Evolutionary conservation across 2,329 filamentous ascomycete genomes (phyloP), one percentile per base, ranked within the genome.

Genomic region (Colletotrichum lupini): DNA sequence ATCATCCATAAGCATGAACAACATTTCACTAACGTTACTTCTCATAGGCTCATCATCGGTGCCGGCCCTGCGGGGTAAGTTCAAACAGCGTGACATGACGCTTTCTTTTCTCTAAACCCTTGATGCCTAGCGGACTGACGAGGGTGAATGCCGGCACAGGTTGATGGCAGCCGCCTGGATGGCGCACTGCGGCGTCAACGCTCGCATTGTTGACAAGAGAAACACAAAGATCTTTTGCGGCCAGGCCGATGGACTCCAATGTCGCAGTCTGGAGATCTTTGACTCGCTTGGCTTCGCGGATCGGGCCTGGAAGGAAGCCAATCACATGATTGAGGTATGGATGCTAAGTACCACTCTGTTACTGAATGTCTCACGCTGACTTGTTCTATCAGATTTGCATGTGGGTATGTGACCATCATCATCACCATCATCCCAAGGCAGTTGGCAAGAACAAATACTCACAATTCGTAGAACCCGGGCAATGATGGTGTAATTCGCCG

Each of bases 251-350:
- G 84, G 86, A 9, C 80, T 83, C 9, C 90, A 93, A 81, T 89
- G 88, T 75, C 89, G 92, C 1, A 93, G 91, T 0, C 84, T 94
- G 2, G 91, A 95, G 80, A 93, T 94, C n/a, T 89, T 94, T 68
- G 91, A 95, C 76, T 91, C 89, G 62, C 92, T 95, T 76, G 92
- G 90, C 0, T 89, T 95, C 71, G 90, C 85, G 2, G 88, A 94
- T 75, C 83, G 88, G 5, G 88, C 87, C 1, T 91, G 90, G 88
- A 91, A 90, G 60, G 92, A 94, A 76, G 87, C 89, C 14, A 92
- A 92, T 78, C 91, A 91, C 77, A 89, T 93, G 83, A 84, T 92
- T n/a, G 92, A 93, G 83, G 89, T 92, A 69, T 80, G 83, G 22
- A 28, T 19, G 14, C 0, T 0, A 5, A n/a, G 57, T 65, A 7